Percentiles rank a stretch among this genome's conserved stretches.
Conservation (phyloP, 371 early-diverging fungal species). For the Hamiltosporidium tvaerminnensis region DNA sequence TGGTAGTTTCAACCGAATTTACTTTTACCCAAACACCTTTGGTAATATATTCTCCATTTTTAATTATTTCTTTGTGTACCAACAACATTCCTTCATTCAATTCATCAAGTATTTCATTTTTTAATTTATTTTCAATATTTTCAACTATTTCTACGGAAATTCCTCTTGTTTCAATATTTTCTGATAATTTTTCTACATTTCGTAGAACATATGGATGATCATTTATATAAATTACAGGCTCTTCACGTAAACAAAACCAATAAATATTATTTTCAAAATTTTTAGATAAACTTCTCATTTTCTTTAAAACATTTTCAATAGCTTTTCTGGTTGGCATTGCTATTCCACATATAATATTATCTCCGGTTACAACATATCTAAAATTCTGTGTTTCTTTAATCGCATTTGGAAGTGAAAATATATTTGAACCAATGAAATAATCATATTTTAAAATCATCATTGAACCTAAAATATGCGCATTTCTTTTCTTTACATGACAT, state of each 20-base stretch:
- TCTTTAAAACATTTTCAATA: too few relatives aligned
- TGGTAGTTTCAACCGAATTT: slow-evolving; percentile 13
- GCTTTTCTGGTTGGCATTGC: too few relatives aligned
- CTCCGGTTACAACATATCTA: too few relatives aligned
- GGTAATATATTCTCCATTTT: slow-evolving; percentile 22
- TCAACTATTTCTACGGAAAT: slow-evolving; percentile 59
- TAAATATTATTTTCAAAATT: slow-evolving; percentile 43
- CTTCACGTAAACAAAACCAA: slow-evolving; percentile 63
- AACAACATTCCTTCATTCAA: slow-evolving; percentile 55
- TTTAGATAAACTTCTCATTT: too few relatives aligned
- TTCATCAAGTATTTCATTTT: slow-evolving; percentile 56
- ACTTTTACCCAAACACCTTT: not conserved
- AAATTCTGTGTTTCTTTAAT: too few relatives aligned
- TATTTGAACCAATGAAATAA: too few relatives aligned
- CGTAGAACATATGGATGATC: slow-evolving; percentile 61
- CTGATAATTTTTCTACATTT: slow-evolving; percentile 55
- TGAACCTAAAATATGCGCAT: too few relatives aligned
- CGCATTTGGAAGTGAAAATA: too few relatives aligned
- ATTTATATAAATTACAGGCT: slow-evolving; percentile 61
- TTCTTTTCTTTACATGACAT: too few relatives aligned
- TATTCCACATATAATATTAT: too few relatives aligned
- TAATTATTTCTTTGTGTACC: slow-evolving; percentile 57
- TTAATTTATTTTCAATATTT: slow-evolving; percentile 59
- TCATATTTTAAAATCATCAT: too few relatives aligned
- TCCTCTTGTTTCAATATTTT: slow-evolving; percentile 59